These are phyloP conservation scores for Hemisphaericaspora subhashii DNA, from an alignment of 1,139 yeast genomes.

Conservation along the genomic window DNA sequence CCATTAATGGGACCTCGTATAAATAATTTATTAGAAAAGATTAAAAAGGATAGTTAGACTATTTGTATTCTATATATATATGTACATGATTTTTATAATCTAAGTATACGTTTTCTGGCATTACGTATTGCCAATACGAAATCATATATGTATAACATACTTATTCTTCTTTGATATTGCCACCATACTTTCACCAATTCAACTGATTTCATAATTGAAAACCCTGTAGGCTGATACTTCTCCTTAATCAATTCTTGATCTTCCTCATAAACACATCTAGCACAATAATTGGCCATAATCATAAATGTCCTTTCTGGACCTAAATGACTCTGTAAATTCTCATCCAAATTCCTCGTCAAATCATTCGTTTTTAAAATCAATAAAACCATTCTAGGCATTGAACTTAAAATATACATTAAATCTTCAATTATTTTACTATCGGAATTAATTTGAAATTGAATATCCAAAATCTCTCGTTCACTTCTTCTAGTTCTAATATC, in stretches of 20 bases:
- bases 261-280: conserved; percentile 73
- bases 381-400: conserved; percentile 82
- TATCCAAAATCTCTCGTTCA: conserved; percentile 58
- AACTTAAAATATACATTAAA: conserved; percentile 75
- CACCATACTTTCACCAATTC: conserved; percentile 45
- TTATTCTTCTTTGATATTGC: conserved; percentile 49
- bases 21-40: conserved; percentile 73
- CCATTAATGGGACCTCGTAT: conserved; percentile 92
- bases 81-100: neutral
- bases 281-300: conserved; percentile 89
- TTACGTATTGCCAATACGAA: conserved; percentile 31
- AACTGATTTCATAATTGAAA: conserved; percentile 39
- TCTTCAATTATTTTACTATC: conserved; percentile 67
- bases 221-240: conserved; percentile 23
- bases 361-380: conserved; percentile 92
- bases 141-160: conserved; percentile 61
- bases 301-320: conserved; percentile 88
- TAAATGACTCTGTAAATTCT: conserved; percentile 73
- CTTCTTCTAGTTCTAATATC: conserved; percentile 55
- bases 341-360: conserved; percentile 85
- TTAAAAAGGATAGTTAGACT: conserved; percentile 45
- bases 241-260: conserved; percentile 42
- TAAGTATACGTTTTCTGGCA: conserved; percentile 2
- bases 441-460: conserved; percentile 60
- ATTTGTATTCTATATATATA: neutral